Base-by-base conservation (phyloP, 2,329 filamentous ascomycete genomes). In the Fusarium cicatricum region DNA sequence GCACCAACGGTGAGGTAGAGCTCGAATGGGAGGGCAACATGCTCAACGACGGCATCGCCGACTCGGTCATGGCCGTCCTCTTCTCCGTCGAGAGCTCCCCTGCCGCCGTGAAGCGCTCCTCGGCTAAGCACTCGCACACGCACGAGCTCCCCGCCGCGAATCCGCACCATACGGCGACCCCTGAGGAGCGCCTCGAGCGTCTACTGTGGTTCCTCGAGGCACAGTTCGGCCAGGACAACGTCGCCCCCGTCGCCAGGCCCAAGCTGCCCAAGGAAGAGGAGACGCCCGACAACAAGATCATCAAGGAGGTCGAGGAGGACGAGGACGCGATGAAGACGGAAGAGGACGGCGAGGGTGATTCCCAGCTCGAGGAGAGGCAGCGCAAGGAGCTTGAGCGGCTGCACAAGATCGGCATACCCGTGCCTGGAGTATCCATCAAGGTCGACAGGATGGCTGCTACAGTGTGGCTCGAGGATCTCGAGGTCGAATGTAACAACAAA, bases 1-100 rank as follows among this genome's bases (percentile, higher is more conserved):
- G 84, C 60, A 84, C 81, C 58, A 88, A 86, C 64, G 90, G 93
- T 51, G 89, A 95, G 70, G 85, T 97, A 6, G 92, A 96, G 72
- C 81, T 98, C 3, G 92, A 97, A 75, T 99, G 95, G 95, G 94
- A 98, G 73, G 95, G 93, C 53, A 99, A 98, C 72, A 90, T 97
- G 79, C 88, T 97, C 70, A 99, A 98, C 73, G 95, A 99, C 71
- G 91, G 92, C 57, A 96, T 99, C 69, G 95, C 95, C n/a, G 95
- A 99, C 75, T 92, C 95, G 14, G 90, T 98, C 49, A 91, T 98
- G 82, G 92, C 92, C 1, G 92, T 97, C 3, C 82, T 99, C 11
- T 87, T 97, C 66, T 93, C 90, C 0, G 91, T 97, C 17, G 95
- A 99, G 76, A 96, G 90, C 74, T 96, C 91, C 48, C 95, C 94